These are phyloP conservation scores for Remersonia thermophila DNA, from an alignment of 2,329 filamentous ascomycete species.

Conservation along the genomic window DNA sequence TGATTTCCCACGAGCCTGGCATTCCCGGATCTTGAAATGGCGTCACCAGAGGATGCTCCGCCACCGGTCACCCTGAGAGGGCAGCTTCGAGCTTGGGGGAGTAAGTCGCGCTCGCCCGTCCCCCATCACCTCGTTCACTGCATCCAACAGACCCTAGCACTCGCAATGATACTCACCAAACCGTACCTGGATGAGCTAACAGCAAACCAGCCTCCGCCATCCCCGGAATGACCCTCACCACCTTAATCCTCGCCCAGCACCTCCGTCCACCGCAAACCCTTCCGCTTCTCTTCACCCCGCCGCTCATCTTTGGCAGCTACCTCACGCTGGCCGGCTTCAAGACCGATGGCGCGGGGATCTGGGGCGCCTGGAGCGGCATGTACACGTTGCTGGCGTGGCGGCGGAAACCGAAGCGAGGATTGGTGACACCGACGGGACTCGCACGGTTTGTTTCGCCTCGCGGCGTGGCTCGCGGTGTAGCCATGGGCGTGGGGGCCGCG, in stretches of 20 bases:
- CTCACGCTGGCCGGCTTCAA: slow-evolving; percentile 47
- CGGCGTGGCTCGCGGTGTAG: slow-evolving; percentile 37
- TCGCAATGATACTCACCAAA: neutral
- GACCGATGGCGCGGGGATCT: slow-evolving; percentile 43
- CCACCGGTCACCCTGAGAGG: slow-evolving; percentile 23
- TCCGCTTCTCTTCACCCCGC: slow-evolving; percentile 38
- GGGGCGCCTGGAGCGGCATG: slow-evolving; percentile 43
- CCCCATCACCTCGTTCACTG: no score
- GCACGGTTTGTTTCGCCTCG: slow-evolving; percentile 30
- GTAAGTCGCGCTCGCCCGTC: slow-evolving; percentile 33
- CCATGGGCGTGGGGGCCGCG: slow-evolving; percentile 35
- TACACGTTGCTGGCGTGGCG: slow-evolving; percentile 45
- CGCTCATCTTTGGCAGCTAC: slow-evolving; percentile 45
- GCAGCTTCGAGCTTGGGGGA: slow-evolving; percentile 34
- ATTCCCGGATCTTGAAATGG: slow-evolving; percentile 5
- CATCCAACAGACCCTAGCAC: no score
- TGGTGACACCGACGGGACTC: slow-evolving; percentile 15
- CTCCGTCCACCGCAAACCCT: slow-evolving; percentile 38
- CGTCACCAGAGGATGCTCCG: slow-evolving; percentile 9
- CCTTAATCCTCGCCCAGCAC: slow-evolving; percentile 44
- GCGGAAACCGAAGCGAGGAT: slow-evolving; percentile 19
- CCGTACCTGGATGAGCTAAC: no score
- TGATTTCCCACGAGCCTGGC: no score
- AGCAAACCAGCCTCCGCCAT: slow-evolving; percentile 39
- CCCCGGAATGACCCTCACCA: slow-evolving; percentile 42